These are phyloP conservation scores for Apiospora saccharicola DNA, from an alignment of 2,329 filamentous ascomycete genomes.

Conservation along the genomic window DNA sequence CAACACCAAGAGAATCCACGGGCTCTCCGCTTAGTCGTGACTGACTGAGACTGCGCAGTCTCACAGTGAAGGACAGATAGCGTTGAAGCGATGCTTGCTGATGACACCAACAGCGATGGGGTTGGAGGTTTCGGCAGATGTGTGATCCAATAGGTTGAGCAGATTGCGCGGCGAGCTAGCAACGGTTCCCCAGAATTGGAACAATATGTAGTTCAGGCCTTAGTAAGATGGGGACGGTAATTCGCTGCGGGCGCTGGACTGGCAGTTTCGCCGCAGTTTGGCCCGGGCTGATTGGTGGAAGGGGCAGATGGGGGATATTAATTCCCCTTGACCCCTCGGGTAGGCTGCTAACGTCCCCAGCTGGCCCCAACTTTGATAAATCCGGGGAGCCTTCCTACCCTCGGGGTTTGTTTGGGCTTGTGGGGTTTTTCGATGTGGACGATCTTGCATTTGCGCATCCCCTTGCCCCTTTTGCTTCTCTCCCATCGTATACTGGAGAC, in stretches of 20 bases:
- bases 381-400: background rate
- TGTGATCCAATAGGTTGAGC: slow-evolving; percentile 15
- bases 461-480: background rate
- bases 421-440: background rate
- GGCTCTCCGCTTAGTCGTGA: slow-evolving; percentile 8
- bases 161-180: background rate
- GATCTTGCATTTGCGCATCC: slow-evolving; percentile 14
- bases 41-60: background rate
- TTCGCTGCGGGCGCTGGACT: background rate
- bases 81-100: slow-evolving; percentile 11
- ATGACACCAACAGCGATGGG: background rate
- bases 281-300: background rate
- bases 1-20: background rate
- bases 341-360: background rate
- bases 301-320: slow-evolving; percentile 2
- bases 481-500: background rate
- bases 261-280: background rate
- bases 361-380: background rate
- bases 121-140: slow-evolving; percentile 21
- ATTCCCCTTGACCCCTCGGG: background rate
- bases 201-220: background rate
- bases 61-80: background rate
- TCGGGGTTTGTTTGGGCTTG: background rate
- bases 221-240: slow-evolving; percentile 13
- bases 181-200: slow-evolving; percentile 16